Evolutionary conservation across 495 filamentous ascomycete species (phyloP).

Genomic region (Penicillium roqueforti): DNA sequence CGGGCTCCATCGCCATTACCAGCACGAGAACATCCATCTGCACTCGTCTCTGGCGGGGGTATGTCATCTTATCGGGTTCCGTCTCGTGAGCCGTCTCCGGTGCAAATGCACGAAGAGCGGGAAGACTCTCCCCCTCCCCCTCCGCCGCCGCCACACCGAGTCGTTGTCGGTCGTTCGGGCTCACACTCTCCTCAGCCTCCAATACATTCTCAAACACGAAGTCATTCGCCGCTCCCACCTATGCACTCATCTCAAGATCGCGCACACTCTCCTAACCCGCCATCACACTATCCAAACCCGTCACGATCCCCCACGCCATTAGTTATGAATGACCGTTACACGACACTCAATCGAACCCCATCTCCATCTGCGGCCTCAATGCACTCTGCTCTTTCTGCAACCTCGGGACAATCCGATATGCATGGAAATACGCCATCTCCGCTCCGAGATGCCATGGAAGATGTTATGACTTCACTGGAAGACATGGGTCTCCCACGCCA

Average conservation of each 20-base stretch:
- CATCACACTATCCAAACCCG: constrained; percentile 12
- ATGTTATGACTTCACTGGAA: constrained; percentile 93
- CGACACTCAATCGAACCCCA: constrained; percentile 48
- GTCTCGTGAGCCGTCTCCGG: constrained; percentile 9
- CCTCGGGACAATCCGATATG: constrained; percentile 53
- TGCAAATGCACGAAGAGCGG: constrained; percentile 30
- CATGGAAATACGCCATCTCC: constrained; percentile 84
- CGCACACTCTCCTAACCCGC: constrained; percentile 18
- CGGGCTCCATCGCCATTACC: neutral
- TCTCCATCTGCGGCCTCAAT: constrained; percentile 52
- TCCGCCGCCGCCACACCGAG: constrained; percentile 39
- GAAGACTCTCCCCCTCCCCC: constrained; percentile 47
- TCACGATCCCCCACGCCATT: constrained; percentile 39
- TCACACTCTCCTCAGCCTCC: constrained; percentile 6
- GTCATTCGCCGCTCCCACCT: constrained; percentile 10
- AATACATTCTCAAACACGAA: constrained; percentile 6
- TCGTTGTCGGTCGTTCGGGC: constrained; percentile 26
- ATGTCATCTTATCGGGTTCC: neutral
- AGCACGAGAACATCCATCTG: neutral
- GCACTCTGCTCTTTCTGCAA: constrained; percentile 49
- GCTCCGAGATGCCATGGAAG: constrained; percentile 90
- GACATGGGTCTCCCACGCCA: constrained; percentile 70
- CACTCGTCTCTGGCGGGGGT: constrained; percentile 3
- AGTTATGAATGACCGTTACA: constrained; percentile 48
- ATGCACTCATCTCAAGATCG: constrained; percentile 2